A percentile compares a stretch with the other conserved stretches of the same genome.
phyloP scores from a whole-genome alignment of 768 basidiomycete species.

The Hypholoma fasciculare region DNA sequence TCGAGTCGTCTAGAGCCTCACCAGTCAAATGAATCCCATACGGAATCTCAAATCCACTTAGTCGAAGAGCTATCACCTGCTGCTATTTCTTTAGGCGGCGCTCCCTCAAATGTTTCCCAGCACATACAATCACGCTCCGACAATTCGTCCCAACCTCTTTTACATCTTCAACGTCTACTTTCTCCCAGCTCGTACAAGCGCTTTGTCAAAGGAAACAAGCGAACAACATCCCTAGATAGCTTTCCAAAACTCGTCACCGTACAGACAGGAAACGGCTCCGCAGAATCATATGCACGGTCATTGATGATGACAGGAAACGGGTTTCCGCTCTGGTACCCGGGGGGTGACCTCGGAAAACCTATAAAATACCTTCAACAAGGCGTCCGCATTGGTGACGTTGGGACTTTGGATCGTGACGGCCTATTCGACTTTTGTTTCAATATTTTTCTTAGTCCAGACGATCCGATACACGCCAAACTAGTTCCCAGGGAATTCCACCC shows the following conservation, averaged over 20 bases:
- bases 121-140: neutral
- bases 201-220: neutral
- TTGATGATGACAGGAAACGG: constrained; percentile 7
- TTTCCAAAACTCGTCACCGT: constrained; percentile 3
- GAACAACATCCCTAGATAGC: neutral
- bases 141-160: neutral
- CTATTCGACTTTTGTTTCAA: constrained; percentile 15
- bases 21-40: neutral
- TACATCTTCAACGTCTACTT: neutral
- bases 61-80: neutral
- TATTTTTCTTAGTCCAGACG: constrained; percentile 8
- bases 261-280: neutral
- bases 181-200: neutral
- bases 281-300: constrained; percentile 8
- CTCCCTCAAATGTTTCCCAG: neutral
- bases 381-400: constrained; percentile 16
- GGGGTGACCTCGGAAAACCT: constrained; percentile 3
- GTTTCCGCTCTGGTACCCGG: constrained; percentile 7
- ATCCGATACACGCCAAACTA: constrained; percentile 7
- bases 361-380: constrained; percentile 7
- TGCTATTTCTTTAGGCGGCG: neutral
- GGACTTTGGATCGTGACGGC: constrained; percentile 3
- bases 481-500: constrained; percentile 7
- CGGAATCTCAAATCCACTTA: neutral
- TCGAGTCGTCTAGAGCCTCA: neutral